Evolutionary conservation across 345 rosid genomes (phyloP), one percentile per base, ranked within the genome.

Genomic region (Draba incana): DNA sequence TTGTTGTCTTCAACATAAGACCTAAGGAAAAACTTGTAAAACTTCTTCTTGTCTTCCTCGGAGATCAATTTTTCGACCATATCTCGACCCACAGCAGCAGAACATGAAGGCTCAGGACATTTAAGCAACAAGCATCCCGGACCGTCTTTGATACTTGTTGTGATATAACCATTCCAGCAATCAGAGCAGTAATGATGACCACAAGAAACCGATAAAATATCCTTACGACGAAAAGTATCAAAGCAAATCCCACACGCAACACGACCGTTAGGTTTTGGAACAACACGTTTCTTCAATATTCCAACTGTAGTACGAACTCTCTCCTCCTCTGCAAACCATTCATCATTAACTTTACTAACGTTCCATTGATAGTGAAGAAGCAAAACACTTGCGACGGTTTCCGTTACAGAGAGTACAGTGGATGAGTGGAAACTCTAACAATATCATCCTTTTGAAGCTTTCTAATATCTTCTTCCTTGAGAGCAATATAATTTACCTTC

Each of bases 181-280:
- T 56, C 20, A 7, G 45, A 11, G 14, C 68, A 63, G 56, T 16
- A 63, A 3, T 13, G 2, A 48, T 63, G 68, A 48, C 68, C 68
- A 13, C 68, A 63, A 8, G 3, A 25, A 12, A 48, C 7, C 1
- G 56, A 38, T 20, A 20, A 45, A 8, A 63, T 47, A 0, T 63
- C 8, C 0, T 1, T 2, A 63, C 0, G 20, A 33, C 7, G 30
- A 48, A 33, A 33, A 0, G 10, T 3, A 0, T 48, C 56, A 10
- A 63, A 63, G 30, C 68, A 63, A 16, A 63, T 63, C 4, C 68
- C 45, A 37, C 68, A 63, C 20, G 10, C 30, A 15, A 62, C 54
- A 20, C 2, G 31, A 28, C 31, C 31, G 3, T 3, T 28, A 28
- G 20, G 1, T 20, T 20, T 20, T 20, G 20, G 20, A 20, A 3